Evolutionary conservation across 1,284 basidiomycete species (phyloP), one percentile per base, ranked within the genome.

Genomic region (Golubevia pallescens): DNA sequence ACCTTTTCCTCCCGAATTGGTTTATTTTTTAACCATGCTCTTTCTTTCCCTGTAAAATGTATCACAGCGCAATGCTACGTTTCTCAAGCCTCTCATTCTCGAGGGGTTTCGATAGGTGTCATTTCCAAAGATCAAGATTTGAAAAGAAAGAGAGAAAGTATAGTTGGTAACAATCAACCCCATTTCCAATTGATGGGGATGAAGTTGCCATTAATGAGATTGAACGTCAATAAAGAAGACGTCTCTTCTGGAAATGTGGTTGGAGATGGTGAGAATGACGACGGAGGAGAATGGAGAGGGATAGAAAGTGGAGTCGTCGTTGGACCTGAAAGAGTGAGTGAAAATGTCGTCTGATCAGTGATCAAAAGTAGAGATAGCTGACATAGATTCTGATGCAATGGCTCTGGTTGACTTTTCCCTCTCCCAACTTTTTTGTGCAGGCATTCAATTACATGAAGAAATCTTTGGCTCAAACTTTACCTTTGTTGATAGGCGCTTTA

Each of bases 141-240:
- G 42, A 48, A 48, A 48, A 48, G 42, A 48, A 13, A 10, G 8
- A 48, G 42, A 48, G 66, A 64, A 16, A 64, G 69, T 21, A 38
- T 57, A 1, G 73, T 75, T 6, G 75, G 76, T 1, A 67, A 74
- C 3, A 81, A 78, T 53, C 82, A 84, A 66, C 82, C 81, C 20
- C 82, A 85, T 58, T 75, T 85, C 55, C 76, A 76, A 55, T 71
- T 85, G 48, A 80, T 84, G 81, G 77, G 80, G 20, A 71, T 79
- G 34, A 78, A 71, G 67, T 74, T 85, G 16, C 81, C 82, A 8
- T 74, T 85, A 16, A 81, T 85, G 68, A 73, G 74, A 58, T 67
- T 82, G 66, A 28, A 28, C 28, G 28, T 28, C 28, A 68, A 74
- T 24, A n/a, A 56, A 4, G 48, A 48, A 10, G 48, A 38, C 14